phyloP scores from a whole-genome alignment of 2,329 filamentous ascomycete genomes.

The Cucurbitaria berberidis region DNA sequence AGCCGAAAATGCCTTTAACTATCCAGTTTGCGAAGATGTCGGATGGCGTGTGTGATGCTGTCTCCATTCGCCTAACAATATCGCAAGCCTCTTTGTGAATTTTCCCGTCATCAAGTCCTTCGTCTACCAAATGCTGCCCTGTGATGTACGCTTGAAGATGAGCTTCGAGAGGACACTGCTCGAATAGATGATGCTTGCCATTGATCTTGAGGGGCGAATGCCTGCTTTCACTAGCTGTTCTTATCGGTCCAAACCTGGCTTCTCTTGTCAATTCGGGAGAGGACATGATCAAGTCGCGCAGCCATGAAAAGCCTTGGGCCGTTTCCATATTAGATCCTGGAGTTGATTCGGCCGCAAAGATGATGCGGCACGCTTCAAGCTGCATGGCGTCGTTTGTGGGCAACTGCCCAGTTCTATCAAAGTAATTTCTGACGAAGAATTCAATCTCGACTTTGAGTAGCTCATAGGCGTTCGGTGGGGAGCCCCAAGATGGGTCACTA shows the following conservation, averaged over 20 bases:
- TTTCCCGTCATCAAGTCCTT: conserved; percentile 12
- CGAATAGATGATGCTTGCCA: conserved; percentile 28
- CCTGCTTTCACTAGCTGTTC: conserved; percentile 23
- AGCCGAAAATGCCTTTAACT: conserved; percentile 25
- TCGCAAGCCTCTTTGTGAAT: conserved; percentile 29
- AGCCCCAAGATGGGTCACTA: conserved; percentile 27
- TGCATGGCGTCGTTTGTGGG: conserved; percentile 31
- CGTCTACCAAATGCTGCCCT: conserved; percentile 7
- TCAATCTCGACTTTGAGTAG: conserved; percentile 34
- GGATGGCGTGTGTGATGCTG: conserved; percentile 24
- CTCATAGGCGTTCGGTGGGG: conserved; percentile 34
- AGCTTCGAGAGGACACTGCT: conserved; percentile 30
- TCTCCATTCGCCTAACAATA: conserved; percentile 31
- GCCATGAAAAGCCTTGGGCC: conserved; percentile 23
- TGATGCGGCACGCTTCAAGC: conserved; percentile 35
- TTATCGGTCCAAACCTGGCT: conserved; percentile 29
- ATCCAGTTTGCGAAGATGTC: conserved; percentile 34
- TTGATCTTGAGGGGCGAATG: conserved; percentile 18
- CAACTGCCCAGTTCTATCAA: conserved; percentile 25
- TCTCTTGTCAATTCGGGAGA: conserved; percentile 19
- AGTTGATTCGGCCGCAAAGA: conserved; percentile 30
- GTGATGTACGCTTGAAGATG: conserved; percentile 24
- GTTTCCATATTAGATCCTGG: neutral
- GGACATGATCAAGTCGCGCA: conserved; percentile 34
- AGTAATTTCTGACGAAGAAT: conserved; percentile 28